These are phyloP conservation scores for Anthracocystis panici-leucophaei DNA, from an alignment of 1,284 basidiomycete species.

Conservation along the genomic window DNA sequence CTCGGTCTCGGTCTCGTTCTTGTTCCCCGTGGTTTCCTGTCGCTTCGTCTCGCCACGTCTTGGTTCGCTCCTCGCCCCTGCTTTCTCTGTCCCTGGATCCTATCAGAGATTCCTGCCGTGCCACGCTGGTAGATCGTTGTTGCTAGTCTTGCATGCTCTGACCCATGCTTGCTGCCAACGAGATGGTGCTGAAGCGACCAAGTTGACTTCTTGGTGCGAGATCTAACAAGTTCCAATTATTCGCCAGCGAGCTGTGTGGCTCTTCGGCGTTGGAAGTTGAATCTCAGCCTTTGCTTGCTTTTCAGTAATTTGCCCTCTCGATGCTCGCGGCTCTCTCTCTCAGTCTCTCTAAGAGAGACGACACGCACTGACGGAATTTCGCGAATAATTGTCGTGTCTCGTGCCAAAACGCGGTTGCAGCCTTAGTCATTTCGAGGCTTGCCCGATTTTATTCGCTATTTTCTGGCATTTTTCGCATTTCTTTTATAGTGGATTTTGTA, in stretches of 20 bases:
- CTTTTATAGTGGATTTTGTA: background rate
- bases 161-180: background rate
- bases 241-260: background rate
- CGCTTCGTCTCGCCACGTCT: background rate
- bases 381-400: slow-evolving; percentile 6
- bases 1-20: background rate
- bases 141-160: background rate
- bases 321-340: slow-evolving; percentile 34
- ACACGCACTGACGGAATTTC: slow-evolving; percentile 4
- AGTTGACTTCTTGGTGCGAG: background rate
- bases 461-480: background rate
- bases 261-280: background rate
- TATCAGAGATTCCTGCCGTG: background rate
- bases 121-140: background rate
- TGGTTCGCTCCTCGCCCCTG: background rate
- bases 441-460: background rate
- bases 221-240: slow-evolving; percentile 2
- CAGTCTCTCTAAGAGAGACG: background rate
- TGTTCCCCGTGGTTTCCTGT: background rate
- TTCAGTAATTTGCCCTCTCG: slow-evolving; percentile 13
- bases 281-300: background rate
- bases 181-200: background rate
- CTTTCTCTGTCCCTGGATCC: background rate
- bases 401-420: slow-evolving; percentile 16
- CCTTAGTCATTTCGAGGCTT: slow-evolving; percentile 12